These are phyloP conservation scores for Phialocephala sp. DNA, from an alignment of 2,329 filamentous ascomycete species.

Conservation along the genomic window DNA sequence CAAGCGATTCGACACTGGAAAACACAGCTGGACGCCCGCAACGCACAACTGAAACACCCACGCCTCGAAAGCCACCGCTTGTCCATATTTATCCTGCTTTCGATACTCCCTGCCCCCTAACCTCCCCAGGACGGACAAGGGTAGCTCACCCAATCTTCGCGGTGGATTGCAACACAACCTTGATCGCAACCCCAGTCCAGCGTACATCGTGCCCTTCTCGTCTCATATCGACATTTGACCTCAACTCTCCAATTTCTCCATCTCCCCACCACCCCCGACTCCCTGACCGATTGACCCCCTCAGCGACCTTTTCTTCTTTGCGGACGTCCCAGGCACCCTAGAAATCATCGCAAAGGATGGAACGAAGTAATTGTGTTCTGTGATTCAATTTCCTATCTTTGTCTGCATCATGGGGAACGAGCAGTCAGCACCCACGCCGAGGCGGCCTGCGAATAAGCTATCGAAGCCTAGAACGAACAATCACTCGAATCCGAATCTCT, in stretches of 20 bases:
- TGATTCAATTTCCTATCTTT: constrained; percentile 14
- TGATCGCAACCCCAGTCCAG: constrained; percentile 29
- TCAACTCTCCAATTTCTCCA: constrained; percentile 15
- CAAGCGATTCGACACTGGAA: constrained; percentile 21
- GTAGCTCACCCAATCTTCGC: constrained; percentile 27
- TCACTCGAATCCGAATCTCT: constrained; percentile 31
- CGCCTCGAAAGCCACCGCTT: constrained; percentile 17
- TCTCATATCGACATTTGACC: constrained; percentile 30
- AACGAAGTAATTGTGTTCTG: constrained; percentile 16
- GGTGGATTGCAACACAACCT: constrained; percentile 18
- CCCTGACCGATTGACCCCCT: constrained; percentile 1
- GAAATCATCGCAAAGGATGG: constrained; percentile 28
- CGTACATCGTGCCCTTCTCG: constrained; percentile 31
- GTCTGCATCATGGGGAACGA: constrained; percentile 39
- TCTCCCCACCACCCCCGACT: constrained; percentile 13
- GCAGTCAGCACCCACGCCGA: constrained; percentile 34
- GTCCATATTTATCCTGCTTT: constrained; percentile 16
- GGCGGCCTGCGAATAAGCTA: constrained; percentile 36
- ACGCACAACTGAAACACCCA: constrained; percentile 25
- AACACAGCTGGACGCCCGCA: constrained; percentile 17
- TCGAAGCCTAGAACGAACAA: constrained; percentile 42
- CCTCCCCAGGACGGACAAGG: constrained; percentile 17
- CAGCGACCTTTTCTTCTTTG: constrained; percentile 14
- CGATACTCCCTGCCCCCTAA: constrained; percentile 15
- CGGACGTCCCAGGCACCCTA: constrained; percentile 14